Evolutionary conservation across 257 asterid genomes (phyloP).

Genomic region (Eustoma russellianum): DNA sequence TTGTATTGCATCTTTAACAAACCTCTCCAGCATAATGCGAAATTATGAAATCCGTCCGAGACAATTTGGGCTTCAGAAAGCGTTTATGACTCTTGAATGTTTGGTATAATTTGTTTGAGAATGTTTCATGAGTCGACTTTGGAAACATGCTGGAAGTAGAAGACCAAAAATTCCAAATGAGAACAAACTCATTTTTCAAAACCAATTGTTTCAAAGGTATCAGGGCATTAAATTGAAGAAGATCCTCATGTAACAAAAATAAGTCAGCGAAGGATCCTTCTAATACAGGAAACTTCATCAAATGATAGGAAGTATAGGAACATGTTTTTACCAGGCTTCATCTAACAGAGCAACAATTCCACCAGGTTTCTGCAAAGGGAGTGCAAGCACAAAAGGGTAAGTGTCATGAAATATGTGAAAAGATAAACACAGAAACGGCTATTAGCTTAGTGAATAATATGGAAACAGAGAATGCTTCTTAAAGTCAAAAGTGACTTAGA

Average conservation of each 20-base stretch:
- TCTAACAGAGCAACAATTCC: conserved; percentile 91
- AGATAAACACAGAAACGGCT: not conserved
- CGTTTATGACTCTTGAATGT: conserved; percentile 88
- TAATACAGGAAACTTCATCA: conserved; percentile 9
- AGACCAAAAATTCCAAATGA: conserved; percentile 17
- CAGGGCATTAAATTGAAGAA: not conserved
- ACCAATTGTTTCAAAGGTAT: no score
- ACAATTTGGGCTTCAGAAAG: conserved; percentile 88
- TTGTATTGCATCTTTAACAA: conserved; percentile 20
- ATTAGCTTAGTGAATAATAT: no score
- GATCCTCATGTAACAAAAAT: not conserved
- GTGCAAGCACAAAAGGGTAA: conserved; percentile 1
- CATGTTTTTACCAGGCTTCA: conserved; percentile 76
- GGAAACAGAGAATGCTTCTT: not conserved
- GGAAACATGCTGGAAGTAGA: conserved; percentile 86
- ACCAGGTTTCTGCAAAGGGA: conserved; percentile 86
- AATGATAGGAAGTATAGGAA: conserved; percentile 9
- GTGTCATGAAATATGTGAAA: not conserved
- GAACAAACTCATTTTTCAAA: conserved; percentile 1
- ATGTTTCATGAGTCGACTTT: conserved; percentile 93
- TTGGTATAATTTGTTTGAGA: conserved; percentile 90
- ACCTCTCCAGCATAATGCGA: conserved; percentile 99
- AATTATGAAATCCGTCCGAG: conserved; percentile 84
- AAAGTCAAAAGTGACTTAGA: not conserved
- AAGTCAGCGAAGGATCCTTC: conserved; percentile 10